These are phyloP conservation scores for Zelopaecilomyces penicillatus DNA, from an alignment of 2,329 filamentous ascomycete species.

Conservation along the genomic window DNA sequence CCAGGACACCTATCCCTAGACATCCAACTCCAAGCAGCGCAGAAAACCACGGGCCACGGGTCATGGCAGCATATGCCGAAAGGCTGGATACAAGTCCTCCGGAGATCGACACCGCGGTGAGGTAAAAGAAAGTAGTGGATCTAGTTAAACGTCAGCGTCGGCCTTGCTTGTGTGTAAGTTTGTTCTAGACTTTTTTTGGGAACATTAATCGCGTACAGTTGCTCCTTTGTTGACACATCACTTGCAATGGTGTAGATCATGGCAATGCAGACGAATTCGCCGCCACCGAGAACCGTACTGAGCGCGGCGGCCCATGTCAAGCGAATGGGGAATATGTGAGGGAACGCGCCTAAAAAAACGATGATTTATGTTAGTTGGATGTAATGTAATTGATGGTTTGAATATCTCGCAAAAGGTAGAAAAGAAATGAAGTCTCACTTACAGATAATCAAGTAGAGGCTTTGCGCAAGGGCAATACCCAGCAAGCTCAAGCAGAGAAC, in stretches of 20 bases:
- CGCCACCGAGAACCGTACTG: slow-evolving; percentile 14
- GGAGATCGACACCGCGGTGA: slow-evolving; percentile 10
- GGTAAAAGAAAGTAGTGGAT: slow-evolving; percentile 12
- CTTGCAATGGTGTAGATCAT: slow-evolving; percentile 13
- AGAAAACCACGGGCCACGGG: slow-evolving; percentile 8
- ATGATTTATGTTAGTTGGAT: slow-evolving; percentile 4
- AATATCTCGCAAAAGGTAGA: background rate
- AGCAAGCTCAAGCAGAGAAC: slow-evolving; percentile 10
- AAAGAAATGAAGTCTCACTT: background rate
- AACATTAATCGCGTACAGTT: background rate
- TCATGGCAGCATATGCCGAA: slow-evolving; percentile 12
- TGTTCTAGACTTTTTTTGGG: background rate
- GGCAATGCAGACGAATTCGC: slow-evolving; percentile 11
- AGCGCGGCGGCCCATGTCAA: slow-evolving; percentile 10
- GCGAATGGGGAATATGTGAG: slow-evolving; percentile 10
- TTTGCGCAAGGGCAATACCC: slow-evolving; percentile 6
- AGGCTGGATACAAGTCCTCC: slow-evolving; percentile 11
- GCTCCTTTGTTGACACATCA: slow-evolving; percentile 4
- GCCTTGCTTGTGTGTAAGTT: background rate
- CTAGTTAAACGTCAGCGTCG: background rate
- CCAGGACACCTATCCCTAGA: background rate
- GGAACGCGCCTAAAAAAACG: slow-evolving; percentile 7
- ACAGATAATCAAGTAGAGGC: slow-evolving; percentile 5
- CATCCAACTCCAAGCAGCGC: background rate
- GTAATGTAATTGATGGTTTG: background rate